Evolutionary conservation across 495 filamentous ascomycete species (phyloP).

Genomic region (Sordaria brevicollis): DNA sequence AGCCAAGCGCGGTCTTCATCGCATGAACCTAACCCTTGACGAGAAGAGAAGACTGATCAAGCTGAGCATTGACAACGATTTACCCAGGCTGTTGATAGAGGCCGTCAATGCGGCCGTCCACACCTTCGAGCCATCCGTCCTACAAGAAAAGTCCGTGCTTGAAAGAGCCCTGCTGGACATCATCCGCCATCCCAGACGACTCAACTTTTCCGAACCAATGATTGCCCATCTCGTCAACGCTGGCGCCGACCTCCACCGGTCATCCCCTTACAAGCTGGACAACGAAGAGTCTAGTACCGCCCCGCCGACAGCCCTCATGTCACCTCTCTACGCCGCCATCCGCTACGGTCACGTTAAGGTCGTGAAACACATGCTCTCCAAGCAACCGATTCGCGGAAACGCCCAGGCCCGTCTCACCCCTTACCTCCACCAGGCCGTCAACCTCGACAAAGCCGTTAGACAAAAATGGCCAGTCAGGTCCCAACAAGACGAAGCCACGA

Average conservation of each 20-base stretch:
- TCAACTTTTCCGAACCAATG: not conserved
- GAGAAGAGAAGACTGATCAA: not conserved
- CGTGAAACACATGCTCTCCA: not conserved
- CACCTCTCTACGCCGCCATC: not conserved
- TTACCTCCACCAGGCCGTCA: slow-evolving; percentile 1
- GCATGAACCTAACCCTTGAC: not conserved
- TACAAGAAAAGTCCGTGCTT: not conserved
- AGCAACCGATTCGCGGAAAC: slow-evolving; percentile 1
- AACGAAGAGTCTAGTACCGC: not conserved
- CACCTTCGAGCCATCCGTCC: not conserved
- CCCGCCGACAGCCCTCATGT: not conserved
- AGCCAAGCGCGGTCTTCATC: not conserved
- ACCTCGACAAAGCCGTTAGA: not conserved
- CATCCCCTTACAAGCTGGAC: not conserved
- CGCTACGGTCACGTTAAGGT: not conserved
- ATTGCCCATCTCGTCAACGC: not conserved
- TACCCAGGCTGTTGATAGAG: not conserved
- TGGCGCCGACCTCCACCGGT: not conserved
- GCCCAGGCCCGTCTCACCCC: not conserved
- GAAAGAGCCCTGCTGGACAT: not conserved
- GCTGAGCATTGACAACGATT: not conserved
- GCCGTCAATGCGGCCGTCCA: not conserved
- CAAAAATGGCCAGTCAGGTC: not conserved
- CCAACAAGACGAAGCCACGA: not conserved
- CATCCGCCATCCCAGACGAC: not conserved